These are phyloP conservation scores for Candida insectorum DNA, from an alignment of 805 yeast species.

Conservation along the genomic window DNA sequence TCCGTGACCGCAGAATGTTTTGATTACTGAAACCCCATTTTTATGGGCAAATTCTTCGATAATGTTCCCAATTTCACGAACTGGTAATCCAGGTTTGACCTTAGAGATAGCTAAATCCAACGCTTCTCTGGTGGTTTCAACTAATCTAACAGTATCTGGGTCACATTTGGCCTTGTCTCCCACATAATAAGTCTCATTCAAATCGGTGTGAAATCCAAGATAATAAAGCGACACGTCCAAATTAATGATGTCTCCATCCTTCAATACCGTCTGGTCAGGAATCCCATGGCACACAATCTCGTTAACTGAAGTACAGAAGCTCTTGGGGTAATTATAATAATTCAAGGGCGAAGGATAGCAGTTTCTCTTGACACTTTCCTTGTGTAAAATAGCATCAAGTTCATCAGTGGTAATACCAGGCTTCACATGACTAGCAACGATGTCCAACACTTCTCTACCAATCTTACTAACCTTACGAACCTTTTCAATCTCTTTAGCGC, in stretches of 20 bases:
- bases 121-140: conserved; percentile 83
- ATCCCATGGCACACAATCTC: conserved; percentile 97
- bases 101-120: conserved; percentile 76
- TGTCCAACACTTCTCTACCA: conserved; percentile 87
- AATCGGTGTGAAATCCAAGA: conserved; percentile 89
- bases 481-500: conserved; percentile 66
- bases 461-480: conserved; percentile 72
- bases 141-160: conserved; percentile 80
- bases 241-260: conserved; percentile 94
- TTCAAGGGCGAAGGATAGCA: conserved; percentile 95
- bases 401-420: conserved; percentile 95
- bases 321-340: conserved; percentile 90
- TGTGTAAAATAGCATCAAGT: conserved; percentile 80
- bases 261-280: conserved; percentile 81
- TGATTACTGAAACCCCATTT: conserved; percentile 80
- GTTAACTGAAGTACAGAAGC: conserved; percentile 89
- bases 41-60: conserved; percentile 84
- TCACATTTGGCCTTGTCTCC: conserved; percentile 84
- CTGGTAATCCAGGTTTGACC: conserved; percentile 89
- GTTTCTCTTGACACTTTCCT: conserved; percentile 81
- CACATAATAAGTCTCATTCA: conserved; percentile 95
- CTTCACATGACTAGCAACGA: conserved; percentile 74
- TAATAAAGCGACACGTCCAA: conserved; percentile 83
- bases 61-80: conserved; percentile 81
- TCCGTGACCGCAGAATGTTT: conserved; percentile 94